Base-by-base conservation (phyloP, 1,284 basidiomycete genomes). In the Kalmanozyma brasiliensis region DNA sequence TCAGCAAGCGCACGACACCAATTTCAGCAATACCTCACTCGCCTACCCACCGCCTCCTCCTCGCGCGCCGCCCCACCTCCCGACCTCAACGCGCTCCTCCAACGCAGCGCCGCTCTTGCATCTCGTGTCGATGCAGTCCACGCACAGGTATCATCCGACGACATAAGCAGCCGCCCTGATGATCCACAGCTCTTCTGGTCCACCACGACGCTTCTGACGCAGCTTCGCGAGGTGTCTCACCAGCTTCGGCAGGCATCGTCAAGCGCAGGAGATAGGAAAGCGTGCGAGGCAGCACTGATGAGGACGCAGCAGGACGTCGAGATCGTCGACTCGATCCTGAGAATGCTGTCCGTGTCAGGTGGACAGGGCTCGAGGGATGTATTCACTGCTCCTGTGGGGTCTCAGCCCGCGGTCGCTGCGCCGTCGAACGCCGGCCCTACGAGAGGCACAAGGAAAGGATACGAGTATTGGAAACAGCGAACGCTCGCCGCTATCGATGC, bases 141-240 rank as follows among this genome's bases (percentile, higher is more conserved):
- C 19, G 26, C 47, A 0, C 40, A 37, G 5, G 10, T 55, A 3
- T 49, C 51, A 0, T 29, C 26, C 6, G 26, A 11, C 26, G 19
- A 47, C 30, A n/a, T n/a, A n/a, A 17, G 34, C 16, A 16, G 10
- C 7, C 9, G 16, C 36, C 17, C 32, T 1, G 56, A 59, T 16
- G 52, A 65, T 42, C 51, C 56, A 10, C 51, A 51, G 17, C 62
- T 65, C n/a, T 65, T 65, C 52, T 65, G 62, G 62, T 34, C 51
- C 8, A 65, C 62, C 0, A 14, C 59, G 23, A 55, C 62, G 26
- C 38, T 65, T 13, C 48, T 55, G 17, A 48, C 51, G 22, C 59
- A 65, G 17, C 55, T 65, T n/a, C 56, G 62, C 3, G 32, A 51
- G 17, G 48, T 56, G 11, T 55, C 47, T 10, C 11, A 47, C 1